A percentile compares a stretch with the other conserved stretches of the same genome.
Evolutionary conservation across 495 filamentous ascomycete genomes (phyloP).

Genomic region (Aspergillus carlsbadensis): DNA sequence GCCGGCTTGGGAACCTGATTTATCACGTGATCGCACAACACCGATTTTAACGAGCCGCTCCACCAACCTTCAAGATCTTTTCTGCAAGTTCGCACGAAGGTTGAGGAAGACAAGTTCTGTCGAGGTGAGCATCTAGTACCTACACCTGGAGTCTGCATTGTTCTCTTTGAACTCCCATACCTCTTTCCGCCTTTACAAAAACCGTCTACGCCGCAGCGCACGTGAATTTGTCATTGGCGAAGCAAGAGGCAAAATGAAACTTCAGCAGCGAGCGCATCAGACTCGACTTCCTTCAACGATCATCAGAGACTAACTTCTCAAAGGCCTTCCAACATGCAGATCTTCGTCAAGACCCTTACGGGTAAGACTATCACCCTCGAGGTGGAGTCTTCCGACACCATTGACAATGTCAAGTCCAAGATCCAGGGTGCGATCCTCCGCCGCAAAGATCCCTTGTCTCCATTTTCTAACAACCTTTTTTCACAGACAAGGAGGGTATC

Average conservation of each 20-base stretch:
- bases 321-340: slow-evolving; percentile 82
- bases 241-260: background rate
- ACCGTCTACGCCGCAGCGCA: background rate
- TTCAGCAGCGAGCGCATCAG: background rate
- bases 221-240: background rate
- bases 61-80: slow-evolving; percentile 30
- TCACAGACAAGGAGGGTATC: slow-evolving; percentile 96
- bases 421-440: slow-evolving; percentile 59
- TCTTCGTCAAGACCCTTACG: slow-evolving; percentile 99
- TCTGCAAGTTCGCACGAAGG: slow-evolving; percentile 43
- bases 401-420: slow-evolving; percentile 99
- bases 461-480: background rate
- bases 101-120: slow-evolving; percentile 59
- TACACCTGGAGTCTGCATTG: background rate
- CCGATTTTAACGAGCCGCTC: slow-evolving; percentile 42
- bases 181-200: background rate
- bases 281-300: background rate
- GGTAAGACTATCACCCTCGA: slow-evolving; percentile 99
- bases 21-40: slow-evolving; percentile 52
- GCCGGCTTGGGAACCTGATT: background rate
- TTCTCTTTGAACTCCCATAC: background rate
- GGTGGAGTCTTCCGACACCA: slow-evolving; percentile 99
- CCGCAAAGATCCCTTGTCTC: background rate
- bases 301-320: slow-evolving; percentile 1
- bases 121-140: slow-evolving; percentile 42